Base-by-base conservation (phyloP, 495 filamentous ascomycete species). In the Penicillium paradoxum region DNA sequence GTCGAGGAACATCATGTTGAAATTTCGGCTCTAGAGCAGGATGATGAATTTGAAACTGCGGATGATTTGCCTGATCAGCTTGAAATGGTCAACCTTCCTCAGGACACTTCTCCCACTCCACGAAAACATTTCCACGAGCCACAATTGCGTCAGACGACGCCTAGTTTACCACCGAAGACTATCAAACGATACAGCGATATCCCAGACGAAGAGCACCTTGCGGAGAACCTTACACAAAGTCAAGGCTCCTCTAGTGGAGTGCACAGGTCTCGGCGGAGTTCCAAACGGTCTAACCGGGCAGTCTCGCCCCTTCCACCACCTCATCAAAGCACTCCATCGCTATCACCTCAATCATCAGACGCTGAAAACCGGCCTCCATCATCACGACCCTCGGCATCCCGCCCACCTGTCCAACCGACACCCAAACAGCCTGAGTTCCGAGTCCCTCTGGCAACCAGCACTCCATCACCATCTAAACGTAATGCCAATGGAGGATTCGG, bases 281-380 rank as follows among this genome's bases (percentile, higher is more conserved):
- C 54, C 8, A 45, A 44, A 19, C 48, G 56, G 21, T 56, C 63
- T 17, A 45, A 57, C 18, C 58, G 43, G 36, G 45, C 60, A n/a
- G 57, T 69, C 11, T 73, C 72, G 18, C 72, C 69, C 11, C 61
- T 70, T 10, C 69, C 66, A 6, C 44, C 62, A 45, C 24, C 56
- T 33, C 64, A 59, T 7, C 64, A 59, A 49, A 63, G 53, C 42
- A 72, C 79, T 1, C 82, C 82, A 5, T 84, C 83, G 1, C 76
- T 77, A 41, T 87, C 88, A 9, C 83, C 84, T 0, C 86, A 89
- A 53, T 83, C 87, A 4, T 90, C 88, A n/a, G 84, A 91, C 68
- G 87, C 85, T 1, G 88, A 91, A 62, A 91, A 91, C 56, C 82
- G 79, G 15, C 87, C 86, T 1, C 88, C 87, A 3, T 84, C 84